Evolutionary conservation across 768 basidiomycete genomes (phyloP).

Genomic region (Hygrocybe punicea): DNA sequence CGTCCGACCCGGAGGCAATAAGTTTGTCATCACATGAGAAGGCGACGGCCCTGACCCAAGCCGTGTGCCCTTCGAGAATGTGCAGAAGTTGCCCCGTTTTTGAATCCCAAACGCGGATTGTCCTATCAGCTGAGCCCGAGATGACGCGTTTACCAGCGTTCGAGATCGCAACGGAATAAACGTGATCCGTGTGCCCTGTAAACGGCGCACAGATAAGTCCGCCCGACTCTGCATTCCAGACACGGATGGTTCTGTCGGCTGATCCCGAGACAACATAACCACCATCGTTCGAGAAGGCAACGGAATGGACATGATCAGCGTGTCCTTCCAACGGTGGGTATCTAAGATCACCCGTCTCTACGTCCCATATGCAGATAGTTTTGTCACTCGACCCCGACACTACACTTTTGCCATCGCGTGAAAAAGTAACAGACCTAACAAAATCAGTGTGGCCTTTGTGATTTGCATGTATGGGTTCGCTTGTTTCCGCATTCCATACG

Average conservation of each 20-base stretch:
- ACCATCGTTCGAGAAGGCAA: neutral
- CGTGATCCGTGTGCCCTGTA: neutral
- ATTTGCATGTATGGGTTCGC: neutral
- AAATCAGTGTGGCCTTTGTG: neutral
- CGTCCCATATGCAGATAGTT: neutral
- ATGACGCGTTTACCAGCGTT: too few species aligned
- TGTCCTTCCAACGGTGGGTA: neutral
- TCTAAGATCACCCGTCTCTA: neutral
- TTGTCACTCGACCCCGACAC: neutral
- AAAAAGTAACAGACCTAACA: neutral
- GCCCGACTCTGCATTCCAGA: neutral
- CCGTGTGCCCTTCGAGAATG: neutral
- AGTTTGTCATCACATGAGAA: slow-evolving; percentile 7
- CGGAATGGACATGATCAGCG: neutral
- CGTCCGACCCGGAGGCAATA: neutral
- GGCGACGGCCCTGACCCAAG: neutral
- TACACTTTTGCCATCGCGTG: neutral
- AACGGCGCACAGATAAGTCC: neutral
- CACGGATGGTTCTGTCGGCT: neutral
- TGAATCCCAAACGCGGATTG: neutral
- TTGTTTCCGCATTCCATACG: slow-evolving; percentile 5
- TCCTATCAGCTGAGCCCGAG: too few species aligned
- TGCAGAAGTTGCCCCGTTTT: neutral
- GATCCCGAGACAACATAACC: too few species aligned
- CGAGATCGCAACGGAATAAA: neutral